Base-by-base conservation (phyloP, 495 filamentous ascomycete species). In the Annulohypoxylon moriforme region DNA sequence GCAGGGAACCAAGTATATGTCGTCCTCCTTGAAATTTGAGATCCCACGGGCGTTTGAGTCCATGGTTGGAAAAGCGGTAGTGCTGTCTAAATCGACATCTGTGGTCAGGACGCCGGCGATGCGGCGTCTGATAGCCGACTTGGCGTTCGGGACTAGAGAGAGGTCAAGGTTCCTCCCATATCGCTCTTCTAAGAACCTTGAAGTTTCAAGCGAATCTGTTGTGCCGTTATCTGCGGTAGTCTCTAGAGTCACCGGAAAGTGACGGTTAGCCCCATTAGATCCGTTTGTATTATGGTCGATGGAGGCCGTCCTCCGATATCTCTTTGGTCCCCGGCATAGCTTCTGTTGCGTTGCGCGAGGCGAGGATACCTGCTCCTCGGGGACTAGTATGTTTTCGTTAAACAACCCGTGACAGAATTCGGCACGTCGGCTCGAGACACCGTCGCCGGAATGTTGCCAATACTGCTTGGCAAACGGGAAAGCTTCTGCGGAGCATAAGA, bases 381-480 rank as follows among this genome's bases (percentile, higher is more conserved):
- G 86, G 3, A 91, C 83, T 25, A 98, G 82, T 25, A 89, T 81
- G 0, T 91, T 90, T 64, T 94, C 90, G 20, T 88, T 85, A 72
- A 97, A 88, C 11, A 93, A 85, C 36, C 82, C 79, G 53, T 92
- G 88, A 77, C 93, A 97, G 77, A 94, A 97, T 75, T 97, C 96
- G 13, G 93, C 94, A 16, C 94, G 88, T 44, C 96, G 91, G 79
- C 94, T 97, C 1, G 94, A 97, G 24, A 98, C 85, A 5, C 96
- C 96, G 69, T 97, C 94, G n/a, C 96, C 96, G 6, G 93, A 89
- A 77, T 99, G 96, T 71, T 98, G 96, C 96, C 96, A 99, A 75
- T 94, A 97, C 69, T 91, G 85, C 76, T 98, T 99, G 6, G 94
- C 92, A 68, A 91, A 80, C 6, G 87, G 77, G 59, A 89, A 91